These are phyloP conservation scores for Cymbidium sinense DNA, from an alignment of 106 monocot genomes.

Conservation along the genomic window DNA sequence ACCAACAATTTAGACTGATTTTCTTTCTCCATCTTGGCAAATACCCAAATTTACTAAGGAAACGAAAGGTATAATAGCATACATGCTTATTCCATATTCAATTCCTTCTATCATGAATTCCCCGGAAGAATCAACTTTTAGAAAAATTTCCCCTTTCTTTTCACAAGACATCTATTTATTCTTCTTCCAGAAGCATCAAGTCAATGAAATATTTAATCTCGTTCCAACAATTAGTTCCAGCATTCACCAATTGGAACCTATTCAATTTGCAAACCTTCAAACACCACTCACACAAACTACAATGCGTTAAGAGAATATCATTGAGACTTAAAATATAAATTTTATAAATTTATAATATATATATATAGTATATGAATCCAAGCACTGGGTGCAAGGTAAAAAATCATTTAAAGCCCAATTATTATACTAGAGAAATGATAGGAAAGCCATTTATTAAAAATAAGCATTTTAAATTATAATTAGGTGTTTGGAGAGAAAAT, in stretches of 20 bases:
- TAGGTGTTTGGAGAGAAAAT: no score
- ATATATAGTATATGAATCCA: no score
- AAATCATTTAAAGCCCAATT: no score
- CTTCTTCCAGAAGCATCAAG: not conserved
- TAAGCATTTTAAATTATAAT: no score
- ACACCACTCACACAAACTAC: not conserved
- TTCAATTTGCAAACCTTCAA: not conserved
- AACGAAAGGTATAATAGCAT: slow-evolving; percentile 22
- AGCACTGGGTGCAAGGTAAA: no score
- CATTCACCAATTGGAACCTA: not conserved
- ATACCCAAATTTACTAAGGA: slow-evolving; percentile 35
- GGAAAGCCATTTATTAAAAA: no score
- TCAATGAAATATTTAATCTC: not conserved
- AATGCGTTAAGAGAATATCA: not conserved
- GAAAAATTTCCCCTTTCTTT: not conserved
- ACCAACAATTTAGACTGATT: not conserved
- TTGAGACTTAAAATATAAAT: not conserved
- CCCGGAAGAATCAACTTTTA: no score
- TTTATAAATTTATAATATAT: not conserved
- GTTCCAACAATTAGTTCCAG: not conserved
- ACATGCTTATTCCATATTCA: slow-evolving; percentile 39
- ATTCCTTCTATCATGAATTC: slow-evolving; percentile 22
- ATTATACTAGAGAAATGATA: no score
- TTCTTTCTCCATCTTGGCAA: slow-evolving; percentile 16
- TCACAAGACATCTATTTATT: not conserved